These are phyloP conservation scores for Kwoniella sp. DNA, from an alignment of 768 basidiomycete species.

Conservation along the genomic window DNA sequence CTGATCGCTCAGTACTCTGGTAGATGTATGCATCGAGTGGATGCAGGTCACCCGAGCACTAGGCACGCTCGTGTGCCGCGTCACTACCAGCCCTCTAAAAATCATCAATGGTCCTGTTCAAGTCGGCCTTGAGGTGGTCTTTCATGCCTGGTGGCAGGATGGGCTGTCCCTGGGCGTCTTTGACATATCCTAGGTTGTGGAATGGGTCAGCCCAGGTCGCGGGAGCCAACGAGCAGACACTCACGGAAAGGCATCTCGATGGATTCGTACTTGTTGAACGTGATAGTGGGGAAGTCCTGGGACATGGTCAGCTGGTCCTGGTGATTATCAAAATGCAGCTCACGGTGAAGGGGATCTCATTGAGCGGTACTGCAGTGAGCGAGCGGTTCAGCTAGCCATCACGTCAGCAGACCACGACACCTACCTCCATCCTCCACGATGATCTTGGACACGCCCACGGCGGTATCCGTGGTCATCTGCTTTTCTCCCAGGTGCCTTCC, in stretches of 20 bases:
- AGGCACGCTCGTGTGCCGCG: too few species aligned
- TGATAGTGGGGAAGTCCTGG: constrained; percentile 84
- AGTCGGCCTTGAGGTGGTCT: constrained; percentile 73
- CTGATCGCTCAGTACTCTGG: too few species aligned
- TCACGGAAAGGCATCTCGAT: constrained; percentile 97
- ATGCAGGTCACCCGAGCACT: too few species aligned
- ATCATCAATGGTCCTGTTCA: constrained; percentile 74
- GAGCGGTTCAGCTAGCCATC: not conserved
- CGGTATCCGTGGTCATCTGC: constrained; percentile 99
- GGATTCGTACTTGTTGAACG: constrained; percentile 77
- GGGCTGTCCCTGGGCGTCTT: constrained; percentile 58
- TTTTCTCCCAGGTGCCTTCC: constrained; percentile 75
- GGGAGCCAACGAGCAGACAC: constrained; percentile 45
- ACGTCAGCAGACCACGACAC: constrained; percentile 12
- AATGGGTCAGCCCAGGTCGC: not conserved
- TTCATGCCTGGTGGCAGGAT: constrained; percentile 85
- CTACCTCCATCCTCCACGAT: constrained; percentile 69
- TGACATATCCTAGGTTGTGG: constrained; percentile 55
- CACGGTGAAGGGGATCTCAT: constrained; percentile 57
- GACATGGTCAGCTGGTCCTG: not conserved
- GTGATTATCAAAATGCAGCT: constrained; percentile 2
- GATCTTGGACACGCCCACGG: constrained; percentile 80
- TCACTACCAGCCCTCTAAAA: too few species aligned
- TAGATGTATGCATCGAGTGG: too few species aligned
- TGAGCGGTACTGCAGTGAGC: constrained; percentile 59